phyloP scores from a whole-genome alignment of 2,329 filamentous ascomycete genomes.

The Pseudogymnoascus sp. region DNA sequence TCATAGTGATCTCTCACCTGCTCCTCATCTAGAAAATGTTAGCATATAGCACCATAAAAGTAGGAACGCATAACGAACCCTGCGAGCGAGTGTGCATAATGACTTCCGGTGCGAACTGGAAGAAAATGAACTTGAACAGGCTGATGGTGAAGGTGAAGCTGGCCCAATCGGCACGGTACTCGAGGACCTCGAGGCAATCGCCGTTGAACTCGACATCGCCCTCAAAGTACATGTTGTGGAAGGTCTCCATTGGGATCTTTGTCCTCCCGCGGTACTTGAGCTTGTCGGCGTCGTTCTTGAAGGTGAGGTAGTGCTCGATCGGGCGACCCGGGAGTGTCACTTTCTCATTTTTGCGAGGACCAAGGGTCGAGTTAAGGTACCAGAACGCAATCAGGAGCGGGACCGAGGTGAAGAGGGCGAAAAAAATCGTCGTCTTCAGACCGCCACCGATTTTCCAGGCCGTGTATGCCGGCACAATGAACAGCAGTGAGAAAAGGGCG shows the following conservation, averaged over 20 bases:
- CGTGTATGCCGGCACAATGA: conserved; percentile 67
- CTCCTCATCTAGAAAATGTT: conserved; percentile 65
- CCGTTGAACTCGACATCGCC: conserved; percentile 93
- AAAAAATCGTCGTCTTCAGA: conserved; percentile 79
- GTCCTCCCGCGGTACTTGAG: conserved; percentile 66
- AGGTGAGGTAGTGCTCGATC: conserved; percentile 83
- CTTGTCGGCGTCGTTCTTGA: conserved; percentile 54
- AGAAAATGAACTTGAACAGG: conserved; percentile 81
- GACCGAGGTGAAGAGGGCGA: conserved; percentile 67
- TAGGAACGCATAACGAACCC: conserved; percentile 39
- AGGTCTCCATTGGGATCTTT: conserved; percentile 85
- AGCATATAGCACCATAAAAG: background rate
- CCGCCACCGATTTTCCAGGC: conserved; percentile 79
- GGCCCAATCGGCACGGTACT: conserved; percentile 96
- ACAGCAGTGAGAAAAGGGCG: conserved; percentile 61
- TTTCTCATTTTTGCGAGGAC: conserved; percentile 89
- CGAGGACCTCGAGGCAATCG: conserved; percentile 78
- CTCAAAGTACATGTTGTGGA: conserved; percentile 97
- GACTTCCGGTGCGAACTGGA: conserved; percentile 79
- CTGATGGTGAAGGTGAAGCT: conserved; percentile 83
- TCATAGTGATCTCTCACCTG: conserved; percentile 98
- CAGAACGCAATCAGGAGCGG: conserved; percentile 79
- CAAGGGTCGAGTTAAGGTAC: conserved; percentile 69
- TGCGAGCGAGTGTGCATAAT: conserved; percentile 89
- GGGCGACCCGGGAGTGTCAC: conserved; percentile 75